Evolutionary conservation across 2,329 filamentous ascomycete genomes (phyloP), one percentile per base, ranked within the genome.

Genomic region (Ilyonectria destructans): DNA sequence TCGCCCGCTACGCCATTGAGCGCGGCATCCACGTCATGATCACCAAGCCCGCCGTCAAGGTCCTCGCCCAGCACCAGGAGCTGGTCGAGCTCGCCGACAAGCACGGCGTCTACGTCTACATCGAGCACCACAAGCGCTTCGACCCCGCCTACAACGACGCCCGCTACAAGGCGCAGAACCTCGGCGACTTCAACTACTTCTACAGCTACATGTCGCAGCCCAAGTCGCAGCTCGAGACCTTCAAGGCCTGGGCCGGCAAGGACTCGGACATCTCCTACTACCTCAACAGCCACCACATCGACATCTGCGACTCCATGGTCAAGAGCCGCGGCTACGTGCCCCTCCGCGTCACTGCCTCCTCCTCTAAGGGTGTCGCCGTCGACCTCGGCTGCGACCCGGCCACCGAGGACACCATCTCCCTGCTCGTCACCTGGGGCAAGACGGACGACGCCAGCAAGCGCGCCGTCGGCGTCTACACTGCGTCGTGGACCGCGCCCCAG

Each of bases 181-280:
- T 98, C 8, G 95, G 95, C 71, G 94, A 97, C 83, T 98, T 98
- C 90, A 97, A 97, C 86, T 98, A 98, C 87, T 98, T 97, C 81
- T 98, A 97, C 88, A 92, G 90, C 75, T 98, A 98, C 88, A 97
- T 97, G 95, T 94, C 91, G 57, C 95, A 97, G 86, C 93, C 92
- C 68, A 97, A 97, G 84, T 94, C 88, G 58, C 95, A 97, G 84
- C 89, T 97, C 55, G 93, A 97, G 86, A 97, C 95, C 0, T 97
- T 97, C 90, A 95, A 94, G 82, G 92, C 94, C 3, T 97, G 95
- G 95, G 95, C 95, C 0, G 95, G 95, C 71, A 90, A 92, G 76
- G 95, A 97, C 75, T 95, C 92, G 33, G 96, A 98, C 81, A 98
- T 98, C 76, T 95, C 92, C 10, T 98, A 98, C 86, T 98, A 98